Conservation (phyloP, 2,329 filamentous ascomycete genomes). For the Diaporthe citrichinensis region DNA sequence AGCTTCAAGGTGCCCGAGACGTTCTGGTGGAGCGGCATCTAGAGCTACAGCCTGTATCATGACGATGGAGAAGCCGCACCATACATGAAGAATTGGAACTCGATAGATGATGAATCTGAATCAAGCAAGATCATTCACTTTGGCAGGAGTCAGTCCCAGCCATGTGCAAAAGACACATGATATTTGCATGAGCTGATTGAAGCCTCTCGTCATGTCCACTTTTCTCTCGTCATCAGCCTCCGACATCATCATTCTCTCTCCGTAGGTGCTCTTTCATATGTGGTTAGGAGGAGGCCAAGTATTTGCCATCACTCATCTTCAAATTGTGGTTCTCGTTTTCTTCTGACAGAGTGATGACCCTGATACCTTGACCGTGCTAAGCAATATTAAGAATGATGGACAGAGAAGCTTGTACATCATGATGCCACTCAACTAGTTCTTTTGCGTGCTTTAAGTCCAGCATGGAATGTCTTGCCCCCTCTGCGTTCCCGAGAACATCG, state of each 20-base stretch:
- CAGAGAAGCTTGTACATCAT: not conserved
- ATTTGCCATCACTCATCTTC: not conserved
- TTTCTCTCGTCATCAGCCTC: not conserved
- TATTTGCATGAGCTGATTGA: not conserved
- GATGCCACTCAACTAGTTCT: not conserved
- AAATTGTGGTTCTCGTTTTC: too few species aligned
- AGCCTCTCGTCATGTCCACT: too few species aligned
- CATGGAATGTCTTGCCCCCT: not conserved
- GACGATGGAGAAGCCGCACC: not conserved
- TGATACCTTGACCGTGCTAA: too few species aligned
- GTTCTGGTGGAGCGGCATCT: constrained; percentile 78
- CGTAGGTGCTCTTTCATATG: not conserved
- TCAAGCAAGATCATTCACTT: not conserved
- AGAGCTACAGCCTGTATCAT: constrained; percentile 30
- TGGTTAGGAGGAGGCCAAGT: not conserved
- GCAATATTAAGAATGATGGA: too few species aligned
- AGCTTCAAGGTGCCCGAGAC: constrained; percentile 72
- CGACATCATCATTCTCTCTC: not conserved
- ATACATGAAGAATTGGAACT: not conserved
- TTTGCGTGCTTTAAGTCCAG: not conserved
- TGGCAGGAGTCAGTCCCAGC: not conserved
- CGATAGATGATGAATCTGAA: not conserved
- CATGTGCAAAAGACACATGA: not conserved
- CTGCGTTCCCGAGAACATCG: not conserved
- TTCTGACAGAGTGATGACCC: too few species aligned